Evolutionary conservation across 176 grass and related monocot species (phyloP).

Genomic region (Eragrostis nindensis): DNA sequence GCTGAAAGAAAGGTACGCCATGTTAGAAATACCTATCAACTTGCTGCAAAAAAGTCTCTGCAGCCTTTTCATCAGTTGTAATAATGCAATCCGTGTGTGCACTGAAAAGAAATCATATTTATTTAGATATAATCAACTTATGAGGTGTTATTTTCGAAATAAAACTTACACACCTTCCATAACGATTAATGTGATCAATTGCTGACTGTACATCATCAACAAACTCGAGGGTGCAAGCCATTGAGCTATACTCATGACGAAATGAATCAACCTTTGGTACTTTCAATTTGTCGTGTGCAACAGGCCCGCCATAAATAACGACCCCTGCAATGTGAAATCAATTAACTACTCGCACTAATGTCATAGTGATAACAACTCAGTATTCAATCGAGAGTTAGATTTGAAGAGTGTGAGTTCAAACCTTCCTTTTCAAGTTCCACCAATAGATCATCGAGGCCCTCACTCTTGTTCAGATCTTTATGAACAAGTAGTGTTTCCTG

Average conservation of each 20-base stretch:
- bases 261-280: slow-evolving; percentile 77
- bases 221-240: slow-evolving; percentile 93
- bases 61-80: slow-evolving; percentile 63
- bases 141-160: neutral
- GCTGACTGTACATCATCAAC: slow-evolving; percentile 86
- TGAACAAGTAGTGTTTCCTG: slow-evolving; percentile 98
- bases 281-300: slow-evolving; percentile 68
- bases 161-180: slow-evolving; percentile 74
- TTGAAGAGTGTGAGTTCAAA: slow-evolving; percentile 23
- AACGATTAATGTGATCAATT: slow-evolving; percentile 86
- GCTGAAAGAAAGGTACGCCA: neutral
- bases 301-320: slow-evolving; percentile 79
- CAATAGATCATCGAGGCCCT: slow-evolving; percentile 80
- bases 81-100: slow-evolving; percentile 95
- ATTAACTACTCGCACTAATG: slow-evolving; percentile 1
- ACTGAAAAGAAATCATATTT: slow-evolving; percentile 51
- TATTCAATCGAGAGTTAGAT: neutral
- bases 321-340: slow-evolving; percentile 62
- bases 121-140: neutral
- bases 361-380: neutral
- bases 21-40: slow-evolving; percentile 82
- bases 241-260: slow-evolving; percentile 88
- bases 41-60: slow-evolving; percentile 81
- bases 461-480: slow-evolving; percentile 78
- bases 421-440: slow-evolving; percentile 84